Evolutionary conservation across 805 yeast species (phyloP), one percentile per base, ranked within the genome.

Genomic region (Saccharomycopsis guyanensis): DNA sequence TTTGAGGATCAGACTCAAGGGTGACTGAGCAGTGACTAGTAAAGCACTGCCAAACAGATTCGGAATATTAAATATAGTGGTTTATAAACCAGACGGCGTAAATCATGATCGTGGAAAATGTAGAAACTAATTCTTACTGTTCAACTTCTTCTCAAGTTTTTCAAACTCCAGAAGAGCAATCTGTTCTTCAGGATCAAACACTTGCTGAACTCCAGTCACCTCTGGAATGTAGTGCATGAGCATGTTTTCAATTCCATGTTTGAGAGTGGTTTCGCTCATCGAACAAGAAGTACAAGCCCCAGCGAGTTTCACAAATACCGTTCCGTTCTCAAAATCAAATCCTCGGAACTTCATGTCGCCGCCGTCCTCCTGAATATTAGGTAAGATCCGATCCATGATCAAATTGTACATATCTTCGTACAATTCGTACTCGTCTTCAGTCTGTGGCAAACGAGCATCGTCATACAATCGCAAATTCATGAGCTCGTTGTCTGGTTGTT

Each of bases 301-400:
- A 57, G 86, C 89, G 39, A 93, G 69, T 61, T 85, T 87, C 56
- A 93, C 75, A 61, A 78, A 85, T 4, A 94, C 97, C 12, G 83
- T 79, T 1, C 98, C 98, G 0, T 83, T 73, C 49, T 82, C 86
- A 53, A 83, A 87, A 47, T 86, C 86, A 60, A 86, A 89, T 4
- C 86, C 93, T 49, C 85, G 75, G 62, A 80, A 94, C 56, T 86
- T 89, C 52, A 93, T 81, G 59, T 93, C 97, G 29, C 99, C 99
- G 52, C 99, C 99, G 59, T 93, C 99, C 58, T 93, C 99, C 66
- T 88, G 95, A 48, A 93, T 88, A 1, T 97, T 96, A 1, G 99
- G 99, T 59, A 96, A 80, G 43, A 93, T 89, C 60, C 97, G 79
- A 1, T 98, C 93, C 51, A 85, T 94, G 47, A 94, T 82, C 47